Evolutionary conservation across 169 alveolate species (phyloP), one percentile per base, ranked within the genome.

Genomic region (Plasmodium cynomolgi): DNA sequence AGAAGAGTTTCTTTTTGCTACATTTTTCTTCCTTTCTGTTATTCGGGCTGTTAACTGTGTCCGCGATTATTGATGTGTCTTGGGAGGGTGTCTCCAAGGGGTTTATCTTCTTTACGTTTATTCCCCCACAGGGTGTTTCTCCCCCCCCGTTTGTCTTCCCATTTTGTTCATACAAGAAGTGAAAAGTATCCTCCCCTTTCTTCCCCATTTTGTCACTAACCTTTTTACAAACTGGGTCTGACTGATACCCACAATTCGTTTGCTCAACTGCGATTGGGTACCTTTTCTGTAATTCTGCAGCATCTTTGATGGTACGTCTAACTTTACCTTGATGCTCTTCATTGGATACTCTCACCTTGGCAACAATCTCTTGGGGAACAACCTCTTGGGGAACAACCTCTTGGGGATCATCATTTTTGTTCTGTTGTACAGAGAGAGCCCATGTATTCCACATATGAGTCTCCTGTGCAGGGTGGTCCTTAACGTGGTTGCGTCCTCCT

Each of bases 1-100:
- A 31, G 37, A 37, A 37, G 9, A 37, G n/a, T 68, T 84, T 68
- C 75, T 84, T 71, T 84, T 72, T 84, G 33, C 13, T 84, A 29
- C 73, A 71, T 41, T 84, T 39, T 44, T 72, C 33, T 72, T 84
- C 83, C 47, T 20, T 3, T 39, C 34, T 56, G 73, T 72, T 84
- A n/a, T 26, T 47, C 1, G 33, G 33, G 6, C 54, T 44, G 68
- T 29, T 39, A 39, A 50, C 7, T 39, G 33, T 29, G n/a, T 20
- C 33, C 15, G 13, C 9, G 41, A 71, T 84, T 68, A 41, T 84
- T 71, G 75, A 41, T 20, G 33, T 47, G 34, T 31, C 17, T 1
- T 20, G 56, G 31, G 62, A 39, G 17, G 47, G 41, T 37, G 82
- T 26, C 71, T 23, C 6, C 29, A 2, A 68, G 47, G 41, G 47